phyloP scores from a whole-genome alignment of 208 protist genomes.

The Crithidia thermophila region DNA sequence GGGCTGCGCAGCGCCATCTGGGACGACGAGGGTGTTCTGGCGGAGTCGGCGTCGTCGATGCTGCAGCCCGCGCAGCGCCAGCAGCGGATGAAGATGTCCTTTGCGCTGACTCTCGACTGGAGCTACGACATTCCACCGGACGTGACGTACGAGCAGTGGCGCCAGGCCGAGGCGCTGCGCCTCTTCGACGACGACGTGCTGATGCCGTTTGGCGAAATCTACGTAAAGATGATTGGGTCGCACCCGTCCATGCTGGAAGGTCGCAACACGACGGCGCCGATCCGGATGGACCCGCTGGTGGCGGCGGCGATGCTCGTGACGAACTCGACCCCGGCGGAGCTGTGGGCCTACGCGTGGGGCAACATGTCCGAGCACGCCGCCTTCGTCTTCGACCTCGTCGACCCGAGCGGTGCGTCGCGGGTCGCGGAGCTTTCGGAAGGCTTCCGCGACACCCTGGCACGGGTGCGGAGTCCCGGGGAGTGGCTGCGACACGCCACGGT shows the following conservation, averaged over 20 bases:
- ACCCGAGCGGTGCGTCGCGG: background rate
- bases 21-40: conserved; percentile 11
- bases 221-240: conserved; percentile 15
- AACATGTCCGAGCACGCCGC: conserved; percentile 33
- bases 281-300: conserved; percentile 14
- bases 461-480: conserved; percentile 17
- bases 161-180: conserved; percentile 13
- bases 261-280: background rate
- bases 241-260: conserved; percentile 2
- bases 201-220: conserved; percentile 23
- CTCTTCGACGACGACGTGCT: conserved; percentile 21
- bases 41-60: background rate
- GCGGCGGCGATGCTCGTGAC: conserved; percentile 3
- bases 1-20: conserved; percentile 27
- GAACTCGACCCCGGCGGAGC: conserved; percentile 2
- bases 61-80: background rate
- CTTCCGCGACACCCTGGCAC: conserved; percentile 23
- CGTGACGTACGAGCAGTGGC: conserved; percentile 23
- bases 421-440: conserved; percentile 21
- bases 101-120: background rate
- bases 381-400: conserved; percentile 27
- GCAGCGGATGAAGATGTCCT: conserved; percentile 17
- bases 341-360: conserved; percentile 32
- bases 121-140: conserved; percentile 5
- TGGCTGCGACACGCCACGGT: conserved; percentile 29